phyloP scores from a whole-genome alignment of 768 basidiomycete species.

The Ephemerocybe angulata region DNA sequence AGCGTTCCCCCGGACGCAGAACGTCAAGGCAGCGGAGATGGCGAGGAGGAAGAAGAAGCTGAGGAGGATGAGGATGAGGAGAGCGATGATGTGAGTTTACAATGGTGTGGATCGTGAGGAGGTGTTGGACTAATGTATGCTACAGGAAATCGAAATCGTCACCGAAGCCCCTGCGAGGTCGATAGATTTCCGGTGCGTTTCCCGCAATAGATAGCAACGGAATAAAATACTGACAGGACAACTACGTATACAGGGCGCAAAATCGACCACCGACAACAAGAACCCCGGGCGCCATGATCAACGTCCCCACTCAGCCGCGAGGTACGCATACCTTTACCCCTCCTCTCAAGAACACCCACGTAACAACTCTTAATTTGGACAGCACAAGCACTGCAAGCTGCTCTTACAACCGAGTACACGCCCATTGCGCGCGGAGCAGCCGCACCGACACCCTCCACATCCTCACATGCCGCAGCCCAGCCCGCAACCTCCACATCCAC shows the following conservation, averaged over 20 bases:
- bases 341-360: neutral
- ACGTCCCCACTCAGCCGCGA: slow-evolving; percentile 15
- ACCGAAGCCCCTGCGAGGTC: slow-evolving; percentile 75
- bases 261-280: slow-evolving; percentile 17
- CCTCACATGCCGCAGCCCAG: neutral
- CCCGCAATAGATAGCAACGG: neutral
- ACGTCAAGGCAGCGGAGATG: slow-evolving; percentile 34
- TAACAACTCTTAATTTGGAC: too few relatives aligned
- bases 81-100: slow-evolving; percentile 38
- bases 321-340: slow-evolving; percentile 8
- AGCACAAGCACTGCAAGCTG: slow-evolving; percentile 42
- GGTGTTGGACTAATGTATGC: neutral
- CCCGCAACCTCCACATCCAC: neutral
- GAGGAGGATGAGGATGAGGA: slow-evolving; percentile 30
- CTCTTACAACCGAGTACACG: slow-evolving; percentile 81
- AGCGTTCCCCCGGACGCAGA: slow-evolving; percentile 26
- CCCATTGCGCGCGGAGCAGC: slow-evolving; percentile 62
- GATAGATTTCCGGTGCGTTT: slow-evolving; percentile 65
- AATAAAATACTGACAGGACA: slow-evolving; percentile 4
- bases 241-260: slow-evolving; percentile 17
- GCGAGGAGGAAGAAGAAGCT: slow-evolving; percentile 33
- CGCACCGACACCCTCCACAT: slow-evolving; percentile 18
- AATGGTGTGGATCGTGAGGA: slow-evolving; percentile 2
- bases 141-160: slow-evolving; percentile 85
- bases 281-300: slow-evolving; percentile 2